Conservation (phyloP, 2,329 filamentous ascomycete genomes). For the Cercospora brassicicola region DNA sequence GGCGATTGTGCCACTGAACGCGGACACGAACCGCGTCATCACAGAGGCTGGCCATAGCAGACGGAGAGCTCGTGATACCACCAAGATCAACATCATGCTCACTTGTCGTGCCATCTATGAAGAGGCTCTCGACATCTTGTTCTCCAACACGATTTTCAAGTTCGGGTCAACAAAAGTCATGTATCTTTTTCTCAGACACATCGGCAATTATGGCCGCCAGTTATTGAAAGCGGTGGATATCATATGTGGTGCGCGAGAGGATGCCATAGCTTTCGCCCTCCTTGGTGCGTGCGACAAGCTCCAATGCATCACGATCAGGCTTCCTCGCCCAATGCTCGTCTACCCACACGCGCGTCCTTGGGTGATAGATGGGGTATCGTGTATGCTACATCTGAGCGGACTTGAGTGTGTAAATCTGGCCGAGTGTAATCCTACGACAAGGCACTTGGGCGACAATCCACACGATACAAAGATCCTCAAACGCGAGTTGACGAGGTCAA, state of each 20-base stretch:
- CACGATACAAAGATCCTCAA: conserved; percentile 29
- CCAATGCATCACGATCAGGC: conserved; percentile 28
- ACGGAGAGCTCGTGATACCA: conserved; percentile 38
- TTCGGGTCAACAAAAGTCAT: conserved; percentile 49
- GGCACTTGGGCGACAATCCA: conserved; percentile 25
- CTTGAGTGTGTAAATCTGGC: conserved; percentile 31
- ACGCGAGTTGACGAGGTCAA: conserved; percentile 29
- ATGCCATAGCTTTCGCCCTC: conserved; percentile 36
- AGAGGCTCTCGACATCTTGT: conserved; percentile 50
- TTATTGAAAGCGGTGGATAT: conserved; percentile 31
- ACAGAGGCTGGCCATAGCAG: conserved; percentile 30
- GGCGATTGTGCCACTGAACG: conserved; percentile 30
- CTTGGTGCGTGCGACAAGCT: conserved; percentile 33
- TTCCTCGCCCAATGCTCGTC: conserved; percentile 28
- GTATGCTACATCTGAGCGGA: conserved; percentile 33
- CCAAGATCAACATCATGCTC: conserved; percentile 46
- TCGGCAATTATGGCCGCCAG: conserved; percentile 32
- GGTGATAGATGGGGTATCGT: conserved; percentile 32
- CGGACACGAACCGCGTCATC: conserved; percentile 32
- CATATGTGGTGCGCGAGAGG: conserved; percentile 31
- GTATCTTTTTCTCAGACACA: conserved; percentile 43
- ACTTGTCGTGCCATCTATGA: conserved; percentile 45
- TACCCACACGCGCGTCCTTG: conserved; percentile 28
- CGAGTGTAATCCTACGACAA: conserved; percentile 10
- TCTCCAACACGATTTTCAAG: conserved; percentile 49